Evolutionary conservation across 306 rosid genomes (phyloP).

Genomic region (Cicer pinnatifidum): DNA sequence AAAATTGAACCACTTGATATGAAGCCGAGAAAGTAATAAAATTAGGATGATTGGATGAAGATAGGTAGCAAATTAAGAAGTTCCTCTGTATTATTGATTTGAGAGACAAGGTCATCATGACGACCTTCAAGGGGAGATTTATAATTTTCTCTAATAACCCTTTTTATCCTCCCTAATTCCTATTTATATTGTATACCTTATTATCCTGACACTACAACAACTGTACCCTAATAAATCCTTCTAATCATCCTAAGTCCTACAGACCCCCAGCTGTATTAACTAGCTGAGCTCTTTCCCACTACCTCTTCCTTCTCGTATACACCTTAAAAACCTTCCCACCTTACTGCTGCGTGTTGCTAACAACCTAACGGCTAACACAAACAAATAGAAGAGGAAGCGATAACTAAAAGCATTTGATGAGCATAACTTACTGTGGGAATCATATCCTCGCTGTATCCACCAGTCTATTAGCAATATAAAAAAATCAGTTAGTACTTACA

Average conservation of each 20-base stretch:
- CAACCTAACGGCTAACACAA: not conserved
- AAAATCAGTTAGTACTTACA: conserved; percentile 56
- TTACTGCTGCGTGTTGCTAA: not conserved
- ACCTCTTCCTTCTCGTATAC: not conserved
- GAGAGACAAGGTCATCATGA: not conserved
- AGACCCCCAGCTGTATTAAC: not conserved
- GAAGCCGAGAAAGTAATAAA: not conserved
- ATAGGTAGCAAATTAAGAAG: not conserved
- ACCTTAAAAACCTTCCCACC: not conserved
- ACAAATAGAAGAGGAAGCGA: conserved; percentile 33
- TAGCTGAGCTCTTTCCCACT: not conserved
- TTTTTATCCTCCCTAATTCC: conserved; percentile 1
- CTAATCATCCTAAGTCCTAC: not conserved
- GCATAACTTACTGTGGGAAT: conserved; percentile 79
- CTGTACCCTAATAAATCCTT: not conserved
- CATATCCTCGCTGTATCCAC: conserved; percentile 97
- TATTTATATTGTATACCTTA: not conserved
- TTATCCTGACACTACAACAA: not conserved
- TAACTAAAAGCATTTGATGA: conserved; percentile 25
- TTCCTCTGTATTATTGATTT: not conserved
- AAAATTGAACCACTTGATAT: not conserved
- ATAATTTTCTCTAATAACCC: not conserved
- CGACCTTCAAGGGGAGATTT: not conserved
- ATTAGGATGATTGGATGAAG: conserved; percentile 2
- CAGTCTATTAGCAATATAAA: conserved; percentile 61